These are phyloP conservation scores for Neotropicomus parvogracilis DNA, from an alignment of 1,284 basidiomycete species.

Conservation along the genomic window DNA sequence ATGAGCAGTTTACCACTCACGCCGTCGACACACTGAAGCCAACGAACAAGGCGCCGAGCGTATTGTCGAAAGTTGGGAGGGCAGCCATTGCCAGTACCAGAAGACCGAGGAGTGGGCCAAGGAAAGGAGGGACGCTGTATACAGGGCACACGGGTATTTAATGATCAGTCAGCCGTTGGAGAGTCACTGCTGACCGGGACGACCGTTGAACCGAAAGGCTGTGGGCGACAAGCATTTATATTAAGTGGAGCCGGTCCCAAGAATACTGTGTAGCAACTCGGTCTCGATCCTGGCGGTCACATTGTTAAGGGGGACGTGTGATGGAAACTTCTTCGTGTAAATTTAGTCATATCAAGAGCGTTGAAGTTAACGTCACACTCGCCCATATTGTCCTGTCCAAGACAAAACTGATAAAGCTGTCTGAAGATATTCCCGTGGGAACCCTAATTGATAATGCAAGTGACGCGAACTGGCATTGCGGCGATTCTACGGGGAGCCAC, in stretches of 20 bases:
- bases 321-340: conserved; percentile 6
- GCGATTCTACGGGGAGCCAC: too few relatives aligned
- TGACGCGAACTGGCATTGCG: too few relatives aligned
- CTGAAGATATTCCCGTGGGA: neutral
- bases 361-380: conserved; percentile 4
- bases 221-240: conserved; percentile 1
- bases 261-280: neutral
- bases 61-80: conserved; percentile 40
- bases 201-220: conserved; percentile 11
- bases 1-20: conserved; percentile 33
- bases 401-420: conserved; percentile 13
- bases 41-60: conserved; percentile 55
- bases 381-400: neutral
- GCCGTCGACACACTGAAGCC: conserved; percentile 50
- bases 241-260: neutral
- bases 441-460: neutral
- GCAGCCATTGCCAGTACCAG: conserved; percentile 15
- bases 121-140: neutral
- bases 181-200: conserved; percentile 7
- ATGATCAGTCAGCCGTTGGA: neutral
- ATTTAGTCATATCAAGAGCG: conserved; percentile 1
- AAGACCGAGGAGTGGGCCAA: neutral
- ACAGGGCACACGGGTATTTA: neutral
- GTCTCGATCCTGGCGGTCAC: neutral
- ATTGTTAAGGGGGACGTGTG: neutral